Conservation (phyloP, 257 asterid genomes). For the Nicotiana otophora region DNA sequence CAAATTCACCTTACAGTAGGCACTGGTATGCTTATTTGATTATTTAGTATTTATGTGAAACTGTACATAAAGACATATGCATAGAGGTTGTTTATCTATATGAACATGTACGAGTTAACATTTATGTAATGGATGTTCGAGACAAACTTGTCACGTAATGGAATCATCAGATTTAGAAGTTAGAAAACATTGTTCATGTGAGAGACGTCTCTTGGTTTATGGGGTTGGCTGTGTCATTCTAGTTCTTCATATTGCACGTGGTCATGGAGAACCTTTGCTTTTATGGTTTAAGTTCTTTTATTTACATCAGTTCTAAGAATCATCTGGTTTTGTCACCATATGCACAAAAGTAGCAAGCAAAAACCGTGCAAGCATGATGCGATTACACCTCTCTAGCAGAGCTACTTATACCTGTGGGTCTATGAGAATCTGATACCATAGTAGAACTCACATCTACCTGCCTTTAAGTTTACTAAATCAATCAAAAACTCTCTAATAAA, state of each 20-base stretch:
- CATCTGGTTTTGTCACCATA: not conserved
- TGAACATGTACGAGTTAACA: not conserved
- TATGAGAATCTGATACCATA: not conserved
- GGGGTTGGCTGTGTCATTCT: not conserved
- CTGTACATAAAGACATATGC: not conserved
- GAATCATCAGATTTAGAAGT: not conserved
- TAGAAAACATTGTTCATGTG: not conserved
- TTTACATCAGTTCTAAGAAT: not conserved
- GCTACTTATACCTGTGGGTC: not conserved
- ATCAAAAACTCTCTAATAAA: not conserved
- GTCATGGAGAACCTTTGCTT: not conserved
- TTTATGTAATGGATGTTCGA: not conserved
- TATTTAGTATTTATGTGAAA: not conserved
- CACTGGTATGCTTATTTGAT: not conserved
- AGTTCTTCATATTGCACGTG: not conserved
- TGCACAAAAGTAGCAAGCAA: not conserved
- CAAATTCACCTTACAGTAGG: not conserved
- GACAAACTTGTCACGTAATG: not conserved
- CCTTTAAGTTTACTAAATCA: not conserved
- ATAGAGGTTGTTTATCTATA: not conserved
- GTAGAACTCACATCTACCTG: constrained; percentile 1
- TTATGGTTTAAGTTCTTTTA: not conserved
- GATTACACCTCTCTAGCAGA: not conserved
- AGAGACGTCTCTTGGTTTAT: not conserved
- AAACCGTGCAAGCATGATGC: not conserved